Evolutionary conservation across 768 basidiomycete genomes (phyloP).

Genomic region (Rhizopogon vesiculosus): DNA sequence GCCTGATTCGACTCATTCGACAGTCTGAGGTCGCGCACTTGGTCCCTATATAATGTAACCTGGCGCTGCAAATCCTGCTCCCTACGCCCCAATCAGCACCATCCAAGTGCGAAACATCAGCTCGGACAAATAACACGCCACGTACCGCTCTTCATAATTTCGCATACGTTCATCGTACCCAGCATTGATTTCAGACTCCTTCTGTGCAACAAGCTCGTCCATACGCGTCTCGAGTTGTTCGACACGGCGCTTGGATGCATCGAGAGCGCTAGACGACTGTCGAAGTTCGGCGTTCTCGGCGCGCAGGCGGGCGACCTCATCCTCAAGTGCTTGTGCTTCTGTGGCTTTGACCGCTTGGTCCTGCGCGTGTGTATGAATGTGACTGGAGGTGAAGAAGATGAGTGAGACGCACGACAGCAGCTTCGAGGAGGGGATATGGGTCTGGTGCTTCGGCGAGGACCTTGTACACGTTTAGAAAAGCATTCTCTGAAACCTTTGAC

Average conservation of each 20-base stretch:
- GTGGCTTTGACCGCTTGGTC: conserved; percentile 90
- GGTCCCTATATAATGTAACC: conserved; percentile 79
- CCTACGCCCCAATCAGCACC: conserved; percentile 33
- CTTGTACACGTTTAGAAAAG: conserved; percentile 96
- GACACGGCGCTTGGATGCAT: conserved; percentile 68
- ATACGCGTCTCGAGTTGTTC: conserved; percentile 92
- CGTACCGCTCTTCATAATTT: conserved; percentile 93
- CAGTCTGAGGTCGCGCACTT: conserved; percentile 83
- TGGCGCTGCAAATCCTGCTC: conserved; percentile 95
- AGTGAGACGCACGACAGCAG: conserved; percentile 64
- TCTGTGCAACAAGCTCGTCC: conserved; percentile 87
- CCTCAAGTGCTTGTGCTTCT: conserved; percentile 74
- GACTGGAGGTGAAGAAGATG: neutral
- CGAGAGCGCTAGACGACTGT: conserved; percentile 60
- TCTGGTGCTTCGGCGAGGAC: conserved; percentile 95
- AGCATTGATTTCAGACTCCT: conserved; percentile 95
- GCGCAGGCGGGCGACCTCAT: conserved; percentile 64
- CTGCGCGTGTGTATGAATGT: conserved; percentile 30
- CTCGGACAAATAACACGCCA: neutral
- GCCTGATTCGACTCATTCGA: conserved; percentile 94
- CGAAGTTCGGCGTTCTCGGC: conserved; percentile 83
- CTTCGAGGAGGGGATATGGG: conserved; percentile 94
- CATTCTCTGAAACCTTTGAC: conserved; percentile 88
- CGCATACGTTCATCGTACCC: conserved; percentile 94
- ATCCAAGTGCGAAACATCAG: neutral